phyloP scores from a whole-genome alignment of 257 asterid genomes.

The Primulina huaijiensis region DNA sequence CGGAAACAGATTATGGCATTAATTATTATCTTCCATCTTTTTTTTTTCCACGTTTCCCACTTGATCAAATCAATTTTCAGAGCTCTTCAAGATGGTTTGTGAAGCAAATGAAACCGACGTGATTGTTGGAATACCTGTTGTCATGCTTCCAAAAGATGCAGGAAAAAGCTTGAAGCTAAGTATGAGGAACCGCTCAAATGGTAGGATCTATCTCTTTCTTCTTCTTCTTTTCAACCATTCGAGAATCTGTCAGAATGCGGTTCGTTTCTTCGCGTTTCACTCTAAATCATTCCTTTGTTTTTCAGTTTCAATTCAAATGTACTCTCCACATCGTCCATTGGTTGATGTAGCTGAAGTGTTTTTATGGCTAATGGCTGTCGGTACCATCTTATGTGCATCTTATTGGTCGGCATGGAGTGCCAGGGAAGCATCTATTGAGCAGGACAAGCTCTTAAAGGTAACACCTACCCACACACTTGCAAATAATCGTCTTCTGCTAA shows the following conservation, averaged over 20 bases:
- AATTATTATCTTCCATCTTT: not conserved
- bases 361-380: slow-evolving; percentile 92
- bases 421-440: slow-evolving; percentile 78
- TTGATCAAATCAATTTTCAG: slow-evolving; percentile 38
- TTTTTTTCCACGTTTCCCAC: slow-evolving; percentile 4
- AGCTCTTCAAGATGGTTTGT: slow-evolving; percentile 99
- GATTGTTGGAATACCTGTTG: slow-evolving; percentile 69
- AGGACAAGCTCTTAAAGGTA: slow-evolving; percentile 79
- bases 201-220: slow-evolving; percentile 38
- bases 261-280: slow-evolving; percentile 8
- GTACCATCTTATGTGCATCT: slow-evolving; percentile 81
- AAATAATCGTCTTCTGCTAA: slow-evolving; percentile 5
- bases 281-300: slow-evolving; percentile 16
- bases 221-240: not conserved
- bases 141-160: slow-evolving; percentile 97
- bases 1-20: not conserved
- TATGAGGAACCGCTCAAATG: slow-evolving; percentile 51
- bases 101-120: slow-evolving; percentile 72
- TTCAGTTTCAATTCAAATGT: slow-evolving; percentile 78
- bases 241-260: not conserved
- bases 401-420: slow-evolving; percentile 98
- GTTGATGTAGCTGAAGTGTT: slow-evolving; percentile 96
- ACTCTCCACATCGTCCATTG: slow-evolving; percentile 81
- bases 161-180: slow-evolving; percentile 57
- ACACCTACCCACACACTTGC: slow-evolving; percentile 2